These are phyloP conservation scores for Rhodofomes roseus DNA, from an alignment of 1,284 basidiomycete genomes.

Conservation along the genomic window DNA sequence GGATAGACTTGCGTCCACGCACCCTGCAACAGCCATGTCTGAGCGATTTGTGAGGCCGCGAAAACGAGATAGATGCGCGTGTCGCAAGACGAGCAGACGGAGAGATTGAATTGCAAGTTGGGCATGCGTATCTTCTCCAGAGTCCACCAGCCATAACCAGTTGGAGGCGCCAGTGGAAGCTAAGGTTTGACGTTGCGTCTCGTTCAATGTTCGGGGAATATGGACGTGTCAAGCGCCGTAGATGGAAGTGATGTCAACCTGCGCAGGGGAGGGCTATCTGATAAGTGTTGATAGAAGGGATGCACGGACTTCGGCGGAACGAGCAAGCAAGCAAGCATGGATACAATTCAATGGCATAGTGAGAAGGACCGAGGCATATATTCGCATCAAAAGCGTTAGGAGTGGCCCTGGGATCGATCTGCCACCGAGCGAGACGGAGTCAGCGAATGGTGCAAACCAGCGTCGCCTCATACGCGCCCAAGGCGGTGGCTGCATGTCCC, in stretches of 20 bases:
- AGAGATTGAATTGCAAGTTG: too few relatives aligned
- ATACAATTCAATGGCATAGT: background rate
- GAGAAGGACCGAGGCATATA: constrained; percentile 1
- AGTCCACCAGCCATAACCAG: too few relatives aligned
- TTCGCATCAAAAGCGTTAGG: background rate
- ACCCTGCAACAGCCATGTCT: too few relatives aligned
- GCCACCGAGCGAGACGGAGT: background rate
- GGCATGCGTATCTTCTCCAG: too few relatives aligned
- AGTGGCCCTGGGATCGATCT: background rate
- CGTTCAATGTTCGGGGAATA: background rate
- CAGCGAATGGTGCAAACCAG: background rate
- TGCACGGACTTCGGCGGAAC: constrained; percentile 3
- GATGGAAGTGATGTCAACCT: constrained; percentile 1
- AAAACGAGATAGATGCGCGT: too few relatives aligned
- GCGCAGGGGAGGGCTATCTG: background rate
- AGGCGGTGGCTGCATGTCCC: background rate
- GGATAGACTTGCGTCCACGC: too few relatives aligned
- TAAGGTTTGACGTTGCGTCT: background rate
- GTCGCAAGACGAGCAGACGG: too few relatives aligned
- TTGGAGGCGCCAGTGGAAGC: too few relatives aligned
- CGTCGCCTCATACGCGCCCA: background rate
- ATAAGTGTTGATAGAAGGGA: constrained; percentile 2
- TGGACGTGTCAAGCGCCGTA: background rate
- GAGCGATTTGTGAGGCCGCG: too few relatives aligned
- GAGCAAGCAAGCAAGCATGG: background rate